Conservation (phyloP, 805 yeast species). For the Zygoascus flipseniorum region DNA sequence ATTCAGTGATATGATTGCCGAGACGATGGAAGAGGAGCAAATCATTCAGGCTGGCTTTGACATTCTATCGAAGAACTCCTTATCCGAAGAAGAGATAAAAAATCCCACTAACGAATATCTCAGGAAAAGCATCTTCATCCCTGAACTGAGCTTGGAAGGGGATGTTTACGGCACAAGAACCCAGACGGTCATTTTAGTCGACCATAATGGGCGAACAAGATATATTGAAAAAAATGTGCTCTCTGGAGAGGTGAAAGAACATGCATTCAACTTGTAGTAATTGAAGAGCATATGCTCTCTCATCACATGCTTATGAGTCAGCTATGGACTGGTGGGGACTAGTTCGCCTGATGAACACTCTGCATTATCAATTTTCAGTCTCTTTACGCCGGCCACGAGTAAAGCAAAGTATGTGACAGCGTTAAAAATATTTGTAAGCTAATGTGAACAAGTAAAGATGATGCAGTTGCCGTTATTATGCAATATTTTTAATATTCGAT, state of each 20-base stretch:
- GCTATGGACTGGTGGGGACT: too few relatives aligned
- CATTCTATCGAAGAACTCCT: conserved; percentile 42
- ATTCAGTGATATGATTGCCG: conserved; percentile 23
- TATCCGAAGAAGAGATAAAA: conserved; percentile 21
- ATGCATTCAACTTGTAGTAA: not conserved
- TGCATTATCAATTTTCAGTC: too few relatives aligned
- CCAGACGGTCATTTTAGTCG: conserved; percentile 65
- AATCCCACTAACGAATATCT: conserved; percentile 35
- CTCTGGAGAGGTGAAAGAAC: not conserved
- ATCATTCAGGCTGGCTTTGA: conserved; percentile 46
- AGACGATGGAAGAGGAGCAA: conserved; percentile 18
- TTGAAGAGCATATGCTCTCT: too few relatives aligned
- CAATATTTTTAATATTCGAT: too few relatives aligned
- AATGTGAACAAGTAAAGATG: too few relatives aligned
- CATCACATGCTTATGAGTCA: too few relatives aligned
- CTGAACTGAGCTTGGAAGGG: conserved; percentile 40
- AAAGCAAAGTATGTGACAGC: too few relatives aligned
- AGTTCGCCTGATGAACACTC: too few relatives aligned
- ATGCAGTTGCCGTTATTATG: too few relatives aligned
- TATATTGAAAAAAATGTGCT: conserved; percentile 4
- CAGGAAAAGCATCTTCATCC: conserved; percentile 58
- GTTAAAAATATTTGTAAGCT: too few relatives aligned
- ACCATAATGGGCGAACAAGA: conserved; percentile 16
- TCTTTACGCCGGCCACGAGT: too few relatives aligned
- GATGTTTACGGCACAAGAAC: conserved; percentile 78